Evolutionary conservation across 805 yeast species (phyloP).

Genomic region (Metschnikowia borealis): DNA sequence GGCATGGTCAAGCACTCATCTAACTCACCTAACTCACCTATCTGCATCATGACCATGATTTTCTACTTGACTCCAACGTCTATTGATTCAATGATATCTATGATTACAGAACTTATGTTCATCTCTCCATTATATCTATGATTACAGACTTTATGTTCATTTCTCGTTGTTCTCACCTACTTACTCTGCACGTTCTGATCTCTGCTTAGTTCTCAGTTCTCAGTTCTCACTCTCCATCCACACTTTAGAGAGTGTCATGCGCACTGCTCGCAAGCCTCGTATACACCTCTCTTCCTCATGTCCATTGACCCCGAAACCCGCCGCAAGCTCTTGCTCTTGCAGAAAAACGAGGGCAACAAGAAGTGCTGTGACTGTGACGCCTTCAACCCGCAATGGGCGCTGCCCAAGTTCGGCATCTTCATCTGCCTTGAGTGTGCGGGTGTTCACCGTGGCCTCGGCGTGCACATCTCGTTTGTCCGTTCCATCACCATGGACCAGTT

Average conservation of each 20-base stretch:
- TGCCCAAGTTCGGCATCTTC: conserved; percentile 95
- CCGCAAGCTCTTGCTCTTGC: conserved; percentile 69
- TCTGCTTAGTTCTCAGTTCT: too few relatives aligned
- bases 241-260: not conserved
- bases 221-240: too few relatives aligned
- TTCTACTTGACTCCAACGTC: too few relatives aligned
- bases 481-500: conserved; percentile 98
- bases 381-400: conserved; percentile 99
- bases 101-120: too few relatives aligned
- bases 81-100: too few relatives aligned
- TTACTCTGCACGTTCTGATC: too few relatives aligned
- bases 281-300: conserved; percentile 30
- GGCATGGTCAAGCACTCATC: too few relatives aligned
- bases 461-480: conserved; percentile 93
- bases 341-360: conserved; percentile 78
- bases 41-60: too few relatives aligned
- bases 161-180: too few relatives aligned
- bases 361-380: conserved; percentile 92
- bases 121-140: too few relatives aligned
- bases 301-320: conserved; percentile 92
- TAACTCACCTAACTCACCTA: too few relatives aligned
- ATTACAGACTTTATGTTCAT: too few relatives aligned
- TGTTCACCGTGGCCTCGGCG: conserved; percentile 91
- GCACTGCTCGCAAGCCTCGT: not conserved
- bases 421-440: conserved; percentile 99